phyloP scores from a whole-genome alignment of 495 filamentous ascomycete genomes.

The Neurospora discreta region DNA sequence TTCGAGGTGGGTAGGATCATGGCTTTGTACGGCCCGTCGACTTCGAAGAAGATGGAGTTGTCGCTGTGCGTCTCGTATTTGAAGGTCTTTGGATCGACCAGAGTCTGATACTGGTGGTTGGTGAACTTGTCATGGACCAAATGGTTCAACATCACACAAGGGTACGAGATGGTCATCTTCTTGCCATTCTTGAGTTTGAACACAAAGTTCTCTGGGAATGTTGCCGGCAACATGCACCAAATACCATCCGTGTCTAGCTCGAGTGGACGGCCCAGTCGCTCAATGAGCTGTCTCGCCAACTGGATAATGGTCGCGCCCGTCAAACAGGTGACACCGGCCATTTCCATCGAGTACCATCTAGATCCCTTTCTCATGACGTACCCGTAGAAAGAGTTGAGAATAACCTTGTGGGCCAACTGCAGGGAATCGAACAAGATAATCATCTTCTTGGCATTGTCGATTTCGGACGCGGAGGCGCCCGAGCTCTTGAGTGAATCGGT shows the following conservation, averaged over 20 bases:
- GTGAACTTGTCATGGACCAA: conserved; percentile 92
- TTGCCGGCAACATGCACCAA: conserved; percentile 97
- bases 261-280: conserved; percentile 83
- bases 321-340: conserved; percentile 97
- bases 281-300: conserved; percentile 87
- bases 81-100: conserved; percentile 67
- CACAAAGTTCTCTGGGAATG: conserved; percentile 92
- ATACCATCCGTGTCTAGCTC: conserved; percentile 99
- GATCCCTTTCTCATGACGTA: conserved; percentile 99
- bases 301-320: conserved; percentile 97
- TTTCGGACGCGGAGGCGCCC: conserved; percentile 62
- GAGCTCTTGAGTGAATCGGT: conserved; percentile 72
- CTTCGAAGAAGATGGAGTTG: conserved; percentile 99
- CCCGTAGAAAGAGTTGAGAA: conserved; percentile 97
- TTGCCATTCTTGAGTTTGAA: conserved; percentile 93
- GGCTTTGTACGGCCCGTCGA: conserved; percentile 92
- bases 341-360: conserved; percentile 98
- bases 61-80: conserved; percentile 93
- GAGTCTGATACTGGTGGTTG: conserved; percentile 90
- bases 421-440: conserved; percentile 91
- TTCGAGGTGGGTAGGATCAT: conserved; percentile 98
- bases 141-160: conserved; percentile 99
- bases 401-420: conserved; percentile 96
- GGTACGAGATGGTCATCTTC: conserved; percentile 90
- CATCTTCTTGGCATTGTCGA: conserved; percentile 98